Evolutionary conservation across 1,139 yeast genomes (phyloP).

Genomic region (Candida sanyaensis): DNA sequence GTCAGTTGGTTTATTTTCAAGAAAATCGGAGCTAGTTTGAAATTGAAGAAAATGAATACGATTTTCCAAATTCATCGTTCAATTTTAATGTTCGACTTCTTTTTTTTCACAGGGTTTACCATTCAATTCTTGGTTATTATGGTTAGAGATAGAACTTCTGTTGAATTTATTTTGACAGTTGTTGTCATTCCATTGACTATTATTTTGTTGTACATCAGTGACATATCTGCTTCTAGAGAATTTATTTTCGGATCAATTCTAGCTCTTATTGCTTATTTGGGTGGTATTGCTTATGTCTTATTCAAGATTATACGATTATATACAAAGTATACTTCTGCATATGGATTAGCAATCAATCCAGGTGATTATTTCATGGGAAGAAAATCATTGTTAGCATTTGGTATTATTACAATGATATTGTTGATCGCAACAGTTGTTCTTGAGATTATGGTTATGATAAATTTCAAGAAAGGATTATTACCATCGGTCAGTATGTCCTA

Average conservation of each 20-base stretch:
- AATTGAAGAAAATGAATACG: conserved; percentile 40
- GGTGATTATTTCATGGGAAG: conserved; percentile 50
- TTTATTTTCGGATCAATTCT: conserved; percentile 25
- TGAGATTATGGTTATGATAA: conserved; percentile 35
- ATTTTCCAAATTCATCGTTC: conserved; percentile 46
- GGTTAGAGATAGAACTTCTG: conserved; percentile 37
- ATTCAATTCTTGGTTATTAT: conserved; percentile 55
- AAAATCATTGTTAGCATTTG: conserved; percentile 50
- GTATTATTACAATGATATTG: conserved; percentile 45
- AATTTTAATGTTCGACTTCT: conserved; percentile 47
- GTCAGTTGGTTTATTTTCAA: conserved; percentile 54
- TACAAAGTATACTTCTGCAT: conserved; percentile 41
- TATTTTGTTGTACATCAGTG: conserved; percentile 37
- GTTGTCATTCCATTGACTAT: conserved; percentile 52
- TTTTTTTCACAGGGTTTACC: conserved; percentile 55
- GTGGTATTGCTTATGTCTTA: conserved; percentile 51
- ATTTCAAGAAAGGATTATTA: conserved; percentile 44
- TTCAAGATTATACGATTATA: conserved; percentile 52
- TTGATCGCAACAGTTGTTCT: conserved; percentile 37
- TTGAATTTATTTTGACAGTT: conserved; percentile 52
- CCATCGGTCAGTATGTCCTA: conserved; percentile 29
- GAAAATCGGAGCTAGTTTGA: conserved; percentile 51
- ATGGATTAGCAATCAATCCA: conserved; percentile 19
- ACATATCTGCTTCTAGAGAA: conserved; percentile 43
- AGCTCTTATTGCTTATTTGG: conserved; percentile 34